Conservation (phyloP, 2,329 filamentous ascomycete species). For the Scedosporium aurantiacum region DNA sequence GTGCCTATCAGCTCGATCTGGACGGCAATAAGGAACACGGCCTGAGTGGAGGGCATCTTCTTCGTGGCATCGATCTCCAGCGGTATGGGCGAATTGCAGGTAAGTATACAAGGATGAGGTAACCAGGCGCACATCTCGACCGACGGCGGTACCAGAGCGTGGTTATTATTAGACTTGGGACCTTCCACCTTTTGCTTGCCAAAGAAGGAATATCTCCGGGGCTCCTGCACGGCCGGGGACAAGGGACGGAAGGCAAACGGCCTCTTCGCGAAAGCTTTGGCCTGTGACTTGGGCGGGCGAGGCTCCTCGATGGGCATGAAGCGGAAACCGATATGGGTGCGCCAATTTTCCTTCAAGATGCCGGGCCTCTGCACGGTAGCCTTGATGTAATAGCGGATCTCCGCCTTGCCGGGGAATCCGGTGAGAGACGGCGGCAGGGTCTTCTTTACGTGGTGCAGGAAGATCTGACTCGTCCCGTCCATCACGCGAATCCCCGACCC, state of each 20-base stretch:
- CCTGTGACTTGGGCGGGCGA: slow-evolving; percentile 50
- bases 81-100: slow-evolving; percentile 77
- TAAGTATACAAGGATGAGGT: slow-evolving; percentile 78
- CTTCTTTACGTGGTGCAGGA: slow-evolving; percentile 63
- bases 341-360: slow-evolving; percentile 82
- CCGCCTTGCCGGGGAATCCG: slow-evolving; percentile 77
- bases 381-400: slow-evolving; percentile 91
- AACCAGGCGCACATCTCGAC: slow-evolving; percentile 70
- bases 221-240: slow-evolving; percentile 16
- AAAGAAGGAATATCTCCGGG: slow-evolving; percentile 47
- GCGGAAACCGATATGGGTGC: slow-evolving; percentile 58
- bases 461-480: slow-evolving; percentile 51
- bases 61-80: slow-evolving; percentile 72
- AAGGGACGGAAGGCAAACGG: slow-evolving; percentile 46
- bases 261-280: slow-evolving; percentile 77
- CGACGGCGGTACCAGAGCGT: slow-evolving; percentile 40
- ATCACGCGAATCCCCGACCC: slow-evolving; percentile 46
- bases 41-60: slow-evolving; percentile 55
- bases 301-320: slow-evolving; percentile 92
- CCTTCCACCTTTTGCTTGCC: slow-evolving; percentile 20
- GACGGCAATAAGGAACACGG: slow-evolving; percentile 64
- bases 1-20: slow-evolving; percentile 73
- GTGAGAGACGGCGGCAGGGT: slow-evolving; percentile 82
- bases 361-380: slow-evolving; percentile 85
- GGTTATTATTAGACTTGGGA: background rate